Percentiles rank a stretch among this genome's conserved stretches.
Evolutionary conservation across 495 filamentous ascomycete species (phyloP).

Genomic region (Neurospora sp.): DNA sequence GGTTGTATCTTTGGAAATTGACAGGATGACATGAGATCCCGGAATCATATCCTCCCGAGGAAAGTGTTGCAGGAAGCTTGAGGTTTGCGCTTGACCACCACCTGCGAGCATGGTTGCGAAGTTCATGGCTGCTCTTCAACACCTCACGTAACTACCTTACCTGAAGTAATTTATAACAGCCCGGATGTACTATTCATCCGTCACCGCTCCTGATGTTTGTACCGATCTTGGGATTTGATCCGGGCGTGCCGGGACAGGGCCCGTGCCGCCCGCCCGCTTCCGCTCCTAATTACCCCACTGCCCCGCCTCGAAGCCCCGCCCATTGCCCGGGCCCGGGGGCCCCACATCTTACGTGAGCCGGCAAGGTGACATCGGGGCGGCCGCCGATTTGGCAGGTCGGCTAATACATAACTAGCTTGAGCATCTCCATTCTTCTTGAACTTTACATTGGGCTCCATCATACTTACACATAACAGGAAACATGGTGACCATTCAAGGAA

Average conservation of each 20-base stretch:
- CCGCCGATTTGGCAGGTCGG: neutral
- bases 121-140: neutral
- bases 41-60: neutral
- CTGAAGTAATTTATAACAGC: neutral
- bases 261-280: neutral
- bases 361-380: neutral
- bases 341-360: neutral
- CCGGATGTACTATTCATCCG: neutral
- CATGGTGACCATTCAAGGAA: constrained; percentile 29
- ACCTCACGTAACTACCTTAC: neutral
- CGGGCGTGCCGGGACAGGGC: neutral
- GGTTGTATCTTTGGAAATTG: neutral
- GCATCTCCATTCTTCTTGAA: neutral
- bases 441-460: neutral
- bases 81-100: neutral
- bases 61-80: neutral
- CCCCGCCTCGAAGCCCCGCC: neutral
- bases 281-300: neutral
- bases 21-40: neutral
- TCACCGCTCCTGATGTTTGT: neutral
- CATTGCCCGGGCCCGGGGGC: neutral
- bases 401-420: neutral
- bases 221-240: neutral
- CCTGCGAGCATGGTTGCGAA: neutral
- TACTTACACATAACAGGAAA: neutral